Evolutionary conservation across 2,329 filamentous ascomycete genomes (phyloP), one percentile per base, ranked within the genome.

Genomic region (Colletotrichum scovillei): DNA sequence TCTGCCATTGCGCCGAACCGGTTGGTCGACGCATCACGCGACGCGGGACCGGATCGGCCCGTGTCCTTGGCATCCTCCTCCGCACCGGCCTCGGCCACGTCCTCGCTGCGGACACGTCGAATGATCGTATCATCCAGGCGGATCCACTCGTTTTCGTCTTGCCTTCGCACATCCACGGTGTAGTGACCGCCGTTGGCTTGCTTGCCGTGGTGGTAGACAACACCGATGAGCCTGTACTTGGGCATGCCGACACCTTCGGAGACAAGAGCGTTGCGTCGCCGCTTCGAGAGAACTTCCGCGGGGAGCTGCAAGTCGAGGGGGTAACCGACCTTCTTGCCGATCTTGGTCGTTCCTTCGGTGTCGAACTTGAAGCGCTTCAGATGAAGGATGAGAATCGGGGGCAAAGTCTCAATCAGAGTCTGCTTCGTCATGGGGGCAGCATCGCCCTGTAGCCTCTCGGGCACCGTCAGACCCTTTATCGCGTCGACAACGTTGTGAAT

Each of bases 281-380:
- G 90, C 35, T 92, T 91, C 12, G 95, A 93, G 79, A 99, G 93
- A 11, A 95, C 93, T 80, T 98, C 96, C 70, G 92, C 93, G 0
- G 97, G 97, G 75, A 99, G 95, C 81, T 98, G 96, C 63, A 99
- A 88, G 79, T 98, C 95, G 32, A 99, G 86, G 0, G 97, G 97
- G 79, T 99, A 99, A 24, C 95, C 96, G 72, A 99, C 89, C 85
- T 96, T 97, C 86, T 98, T 99, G 94, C 96, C 98, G 76, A 98
- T 97, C 87, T 99, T 99, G 79, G 98, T 93, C 0, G 95, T 97
- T 28, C 95, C 95, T 71, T 92, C 90, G 74, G 92, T 94, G 78
- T 98, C 95, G 78, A 98, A 98, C 78, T 98, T 95, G 87, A 99
- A 99, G 57, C 97, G 94, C 85, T 99, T 99, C 55, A 99, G 88